Conservation (phyloP, 805 yeast species). For the Yueomyces sinensis region DNA sequence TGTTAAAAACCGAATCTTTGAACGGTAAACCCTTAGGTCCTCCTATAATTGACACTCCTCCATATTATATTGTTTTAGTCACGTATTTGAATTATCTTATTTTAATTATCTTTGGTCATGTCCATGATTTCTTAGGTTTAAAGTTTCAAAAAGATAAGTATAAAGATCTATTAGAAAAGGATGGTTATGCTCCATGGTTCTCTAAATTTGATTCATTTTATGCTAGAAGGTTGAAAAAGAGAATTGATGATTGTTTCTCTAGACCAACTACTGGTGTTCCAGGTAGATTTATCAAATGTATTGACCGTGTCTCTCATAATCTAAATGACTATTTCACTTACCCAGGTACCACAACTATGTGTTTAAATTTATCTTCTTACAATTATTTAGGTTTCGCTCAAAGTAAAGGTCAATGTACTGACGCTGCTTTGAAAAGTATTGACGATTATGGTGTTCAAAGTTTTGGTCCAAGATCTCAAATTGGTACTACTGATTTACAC, state of each 20-base stretch:
- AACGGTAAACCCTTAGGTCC: slow-evolving; percentile 41
- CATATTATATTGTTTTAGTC: slow-evolving; percentile 61
- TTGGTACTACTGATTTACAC: slow-evolving; percentile 72
- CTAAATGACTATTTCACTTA: slow-evolving; percentile 53
- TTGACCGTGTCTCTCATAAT: slow-evolving; percentile 62
- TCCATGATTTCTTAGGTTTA: slow-evolving; percentile 79
- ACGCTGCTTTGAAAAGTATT: slow-evolving; percentile 49
- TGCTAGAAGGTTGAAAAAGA: slow-evolving; percentile 78
- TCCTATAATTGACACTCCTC: slow-evolving; percentile 73
- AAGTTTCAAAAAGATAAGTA: slow-evolving; percentile 54
- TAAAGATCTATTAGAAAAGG: slow-evolving; percentile 52
- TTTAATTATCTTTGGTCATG: slow-evolving; percentile 77
- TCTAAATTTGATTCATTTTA: slow-evolving; percentile 90
- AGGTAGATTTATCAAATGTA: slow-evolving; percentile 76
- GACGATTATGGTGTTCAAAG: slow-evolving; percentile 64
- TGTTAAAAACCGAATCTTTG: slow-evolving; percentile 48
- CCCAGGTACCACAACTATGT: slow-evolving; percentile 63
- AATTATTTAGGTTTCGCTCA: slow-evolving; percentile 97
- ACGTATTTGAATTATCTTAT: slow-evolving; percentile 80
- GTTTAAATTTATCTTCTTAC: slow-evolving; percentile 79
- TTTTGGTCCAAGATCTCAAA: slow-evolving; percentile 61
- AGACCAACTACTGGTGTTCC: slow-evolving; percentile 97
- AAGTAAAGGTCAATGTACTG: slow-evolving; percentile 84
- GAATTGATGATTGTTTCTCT: slow-evolving; percentile 90
- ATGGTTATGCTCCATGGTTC: slow-evolving; percentile 94